Evolutionary conservation across 495 filamentous ascomycete genomes (phyloP).

Genomic region (Podospora tetraspora): DNA sequence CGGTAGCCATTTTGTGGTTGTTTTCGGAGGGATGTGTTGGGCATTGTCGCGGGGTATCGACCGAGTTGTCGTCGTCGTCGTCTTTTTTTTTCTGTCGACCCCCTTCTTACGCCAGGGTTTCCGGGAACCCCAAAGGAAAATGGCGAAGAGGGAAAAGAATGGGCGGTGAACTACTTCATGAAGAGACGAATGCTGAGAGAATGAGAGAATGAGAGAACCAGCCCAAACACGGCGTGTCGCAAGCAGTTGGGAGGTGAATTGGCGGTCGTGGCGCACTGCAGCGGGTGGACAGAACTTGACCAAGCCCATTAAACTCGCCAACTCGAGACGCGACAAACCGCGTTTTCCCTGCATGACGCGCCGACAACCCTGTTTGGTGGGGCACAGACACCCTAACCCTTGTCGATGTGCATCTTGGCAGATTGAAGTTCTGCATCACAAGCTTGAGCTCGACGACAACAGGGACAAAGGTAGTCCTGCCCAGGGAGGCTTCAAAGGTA

Average conservation of each 20-base stretch:
- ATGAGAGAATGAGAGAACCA: neutral
- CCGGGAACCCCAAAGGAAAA: neutral
- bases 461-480: neutral
- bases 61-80: neutral
- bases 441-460: neutral
- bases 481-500: neutral
- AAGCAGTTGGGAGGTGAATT: constrained; percentile 7
- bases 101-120: neutral
- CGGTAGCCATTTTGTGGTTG: constrained; percentile 50
- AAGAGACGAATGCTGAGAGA: neutral
- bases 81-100: neutral
- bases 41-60: constrained; percentile 28
- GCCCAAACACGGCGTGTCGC: neutral
- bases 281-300: neutral
- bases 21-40: constrained; percentile 44
- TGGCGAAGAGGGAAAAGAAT: neutral
- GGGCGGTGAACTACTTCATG: neutral
- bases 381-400: constrained; percentile 11
- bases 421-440: neutral
- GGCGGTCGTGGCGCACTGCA: constrained; percentile 1
- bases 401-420: neutral
- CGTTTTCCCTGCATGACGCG: constrained; percentile 20
- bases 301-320: constrained; percentile 24
- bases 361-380: constrained; percentile 11
- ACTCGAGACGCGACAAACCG: constrained; percentile 14